Evolutionary conservation across 2,329 filamentous ascomycete genomes (phyloP), one percentile per base, ranked within the genome.

Genomic region (Colletotrichum sp.): DNA sequence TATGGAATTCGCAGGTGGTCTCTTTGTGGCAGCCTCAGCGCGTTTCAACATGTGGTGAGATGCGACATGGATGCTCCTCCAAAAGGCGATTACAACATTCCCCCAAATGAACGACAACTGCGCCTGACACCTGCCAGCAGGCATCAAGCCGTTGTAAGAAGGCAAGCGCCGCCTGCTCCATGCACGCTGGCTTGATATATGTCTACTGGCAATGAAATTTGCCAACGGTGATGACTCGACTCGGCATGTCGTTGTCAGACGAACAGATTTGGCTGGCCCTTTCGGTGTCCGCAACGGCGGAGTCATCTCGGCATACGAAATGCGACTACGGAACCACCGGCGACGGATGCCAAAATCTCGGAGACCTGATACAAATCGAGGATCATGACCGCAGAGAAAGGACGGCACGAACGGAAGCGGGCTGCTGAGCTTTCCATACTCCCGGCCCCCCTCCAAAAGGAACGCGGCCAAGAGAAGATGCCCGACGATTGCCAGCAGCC

Each of bases 201-300:
- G 26, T 49, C 34, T 49, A 62, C 21, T 24, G 8, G 15, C 9
- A 32, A 62, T 36, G 55, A 12, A 49, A 21, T 44, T 59, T 69
- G 63, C n/a, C 32, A 39, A 52, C 66, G 52, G 32, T 44, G 57
- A 59, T 64, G 73, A 68, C 55, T 68, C 63, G 55, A 34, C 26
- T 57, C 63, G 63, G 69, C 32, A 49, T n/a, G 60, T 18, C 15
- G 44, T 32, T 28, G 59, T 65, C 70, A 24, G 74, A 65, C 59
- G 65, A 62, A 69, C 64, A 65, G 21, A 21, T 49, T 49, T 21
- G 44, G 44, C n/a, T 49, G 44, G 44, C 44, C 57, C 12, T 30
- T 69, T 76, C 74, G 70, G 74, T 60, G 44, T 36, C 57, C 70
- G 69, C 57, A 57, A 70, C 32, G n/a, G 67, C 55, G 63, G 36